These are phyloP conservation scores for Eucalyptus marginata DNA, from an alignment of 345 rosid species.

Conservation along the genomic window DNA sequence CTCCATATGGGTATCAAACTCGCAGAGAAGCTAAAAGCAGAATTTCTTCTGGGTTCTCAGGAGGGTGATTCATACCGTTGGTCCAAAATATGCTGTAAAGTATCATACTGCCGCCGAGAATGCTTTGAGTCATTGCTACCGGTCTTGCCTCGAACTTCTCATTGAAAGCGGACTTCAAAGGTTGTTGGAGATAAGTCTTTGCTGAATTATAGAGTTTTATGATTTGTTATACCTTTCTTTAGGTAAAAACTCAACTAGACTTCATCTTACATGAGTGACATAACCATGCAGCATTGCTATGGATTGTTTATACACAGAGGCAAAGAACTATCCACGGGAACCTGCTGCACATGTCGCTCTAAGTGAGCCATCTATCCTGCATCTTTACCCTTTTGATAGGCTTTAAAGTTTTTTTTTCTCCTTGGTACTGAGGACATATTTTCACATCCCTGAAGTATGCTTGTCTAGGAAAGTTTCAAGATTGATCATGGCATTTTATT, in stretches of 20 bases:
- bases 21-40: not conserved
- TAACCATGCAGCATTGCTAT: slow-evolving; percentile 64
- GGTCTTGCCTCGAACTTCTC: slow-evolving; percentile 91
- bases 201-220: not conserved
- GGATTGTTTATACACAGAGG: slow-evolving; percentile 90
- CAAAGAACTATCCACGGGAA: slow-evolving; percentile 96
- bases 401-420: not conserved
- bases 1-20: not conserved
- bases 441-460: not conserved
- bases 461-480: not conserved
- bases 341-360: slow-evolving; percentile 99
- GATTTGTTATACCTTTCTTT: not conserved
- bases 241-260: not conserved
- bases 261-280: slow-evolving; percentile 11
- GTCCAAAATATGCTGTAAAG: slow-evolving; percentile 94
- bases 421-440: not conserved
- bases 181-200: slow-evolving; percentile 17
- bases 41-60: slow-evolving; percentile 15
- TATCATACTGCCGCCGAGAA: slow-evolving; percentile 99
- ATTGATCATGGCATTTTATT: not conserved
- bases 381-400: not conserved
- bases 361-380: slow-evolving; percentile 37
- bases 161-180: slow-evolving; percentile 82
- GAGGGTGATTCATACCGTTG: slow-evolving; percentile 91
- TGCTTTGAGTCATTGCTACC: slow-evolving; percentile 96